These are phyloP conservation scores for Mitragyna speciosa DNA, from an alignment of 257 asterid species.

Conservation along the genomic window DNA sequence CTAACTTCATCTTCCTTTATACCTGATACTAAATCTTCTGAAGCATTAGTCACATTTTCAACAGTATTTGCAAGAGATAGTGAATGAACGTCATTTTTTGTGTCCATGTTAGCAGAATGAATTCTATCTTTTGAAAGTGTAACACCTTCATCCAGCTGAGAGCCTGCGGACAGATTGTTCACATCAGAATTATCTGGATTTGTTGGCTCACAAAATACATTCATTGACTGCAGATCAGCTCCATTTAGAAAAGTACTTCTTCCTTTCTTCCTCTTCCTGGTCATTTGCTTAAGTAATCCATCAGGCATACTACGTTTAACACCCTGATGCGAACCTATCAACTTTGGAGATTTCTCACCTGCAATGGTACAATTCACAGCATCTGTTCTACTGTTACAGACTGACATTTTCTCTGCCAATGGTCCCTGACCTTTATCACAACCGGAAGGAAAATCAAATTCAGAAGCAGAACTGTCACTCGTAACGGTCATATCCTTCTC, in stretches of 20 bases:
- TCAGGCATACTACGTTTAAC: constrained; percentile 20
- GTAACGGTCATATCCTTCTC: not conserved
- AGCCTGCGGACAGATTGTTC: constrained; percentile 15
- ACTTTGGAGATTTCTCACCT: constrained; percentile 23
- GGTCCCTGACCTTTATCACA: constrained; percentile 1
- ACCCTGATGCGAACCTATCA: constrained; percentile 16
- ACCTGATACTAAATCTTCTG: constrained; percentile 21
- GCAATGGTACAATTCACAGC: constrained; percentile 20
- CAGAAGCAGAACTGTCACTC: not conserved
- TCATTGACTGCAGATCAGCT: constrained; percentile 22
- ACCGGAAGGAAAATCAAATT: constrained; percentile 4
- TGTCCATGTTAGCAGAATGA: constrained; percentile 11
- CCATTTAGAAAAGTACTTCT: constrained; percentile 12
- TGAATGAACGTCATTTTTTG: constrained; percentile 20
- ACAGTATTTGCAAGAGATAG: constrained; percentile 13
- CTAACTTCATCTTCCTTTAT: constrained; percentile 31
- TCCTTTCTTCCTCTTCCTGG: constrained; percentile 41
- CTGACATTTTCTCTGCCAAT: constrained; percentile 25
- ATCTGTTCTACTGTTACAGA: constrained; percentile 24
- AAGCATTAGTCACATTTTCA: constrained; percentile 19
- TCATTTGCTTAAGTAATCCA: constrained; percentile 24
- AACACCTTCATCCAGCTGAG: constrained; percentile 22
- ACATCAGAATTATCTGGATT: constrained; percentile 14
- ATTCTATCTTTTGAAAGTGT: constrained; percentile 16
- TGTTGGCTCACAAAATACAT: constrained; percentile 14